phyloP scores from a whole-genome alignment of 345 rosid genomes.

The thale cress (Arabidopsis thaliana) region DNA sequence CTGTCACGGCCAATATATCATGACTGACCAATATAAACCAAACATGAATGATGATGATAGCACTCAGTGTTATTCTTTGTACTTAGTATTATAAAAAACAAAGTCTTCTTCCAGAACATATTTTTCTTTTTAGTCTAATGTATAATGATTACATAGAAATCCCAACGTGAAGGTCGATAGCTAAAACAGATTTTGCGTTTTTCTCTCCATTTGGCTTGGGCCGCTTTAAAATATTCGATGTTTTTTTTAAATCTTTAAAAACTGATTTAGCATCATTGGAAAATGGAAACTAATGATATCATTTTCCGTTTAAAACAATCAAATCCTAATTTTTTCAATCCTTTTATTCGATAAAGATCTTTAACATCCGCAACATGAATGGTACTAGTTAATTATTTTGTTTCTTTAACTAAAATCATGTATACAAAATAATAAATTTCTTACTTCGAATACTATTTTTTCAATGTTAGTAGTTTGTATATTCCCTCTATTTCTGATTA shows the following conservation, averaged over 20 bases:
- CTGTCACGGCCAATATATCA: constrained; percentile 24
- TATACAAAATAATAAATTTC: too few relatives aligned
- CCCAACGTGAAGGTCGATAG: constrained; percentile 3
- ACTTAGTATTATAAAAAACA: neutral
- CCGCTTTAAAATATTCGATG: constrained; percentile 12
- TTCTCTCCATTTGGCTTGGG: constrained; percentile 1
- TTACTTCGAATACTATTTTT: neutral
- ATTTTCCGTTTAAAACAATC: neutral
- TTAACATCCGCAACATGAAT: neutral
- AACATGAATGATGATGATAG: constrained; percentile 27
- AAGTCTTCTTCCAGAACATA: too few relatives aligned
- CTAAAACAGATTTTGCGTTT: neutral
- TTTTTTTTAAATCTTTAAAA: neutral
- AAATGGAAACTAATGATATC: constrained; percentile 9
- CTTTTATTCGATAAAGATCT: neutral
- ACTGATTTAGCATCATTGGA: neutral
- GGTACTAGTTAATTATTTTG: neutral
- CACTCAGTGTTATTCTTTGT: constrained; percentile 11
- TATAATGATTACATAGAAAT: neutral
- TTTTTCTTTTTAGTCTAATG: neutral
- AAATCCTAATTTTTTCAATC: too few relatives aligned
- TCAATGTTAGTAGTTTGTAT: neutral
- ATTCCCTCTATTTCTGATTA: too few relatives aligned
- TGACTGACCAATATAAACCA: constrained; percentile 26
- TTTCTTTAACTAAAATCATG: too few relatives aligned